Evolutionary conservation across 1,284 basidiomycete genomes (phyloP).

Genomic region (Puccinia horiana): DNA sequence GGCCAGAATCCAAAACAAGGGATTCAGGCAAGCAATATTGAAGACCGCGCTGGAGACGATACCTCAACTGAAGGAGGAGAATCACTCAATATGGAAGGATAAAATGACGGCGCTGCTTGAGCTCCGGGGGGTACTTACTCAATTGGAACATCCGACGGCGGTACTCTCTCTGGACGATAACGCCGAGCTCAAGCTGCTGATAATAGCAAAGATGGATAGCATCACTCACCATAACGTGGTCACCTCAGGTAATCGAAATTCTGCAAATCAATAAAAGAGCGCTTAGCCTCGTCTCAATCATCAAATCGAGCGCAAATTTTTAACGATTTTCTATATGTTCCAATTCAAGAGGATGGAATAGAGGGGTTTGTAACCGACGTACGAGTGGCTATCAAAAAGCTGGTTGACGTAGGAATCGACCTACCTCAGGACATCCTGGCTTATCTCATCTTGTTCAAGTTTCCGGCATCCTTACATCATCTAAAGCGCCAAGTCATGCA

Average conservation of each 20-base stretch:
- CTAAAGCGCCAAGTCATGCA: not conserved
- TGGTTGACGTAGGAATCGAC: not conserved
- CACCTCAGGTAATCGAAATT: not conserved
- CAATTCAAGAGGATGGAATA: not conserved
- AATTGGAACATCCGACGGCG: not conserved
- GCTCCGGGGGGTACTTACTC: not conserved
- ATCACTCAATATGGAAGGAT: not conserved
- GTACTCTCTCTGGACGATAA: not conserved
- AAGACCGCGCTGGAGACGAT: not conserved
- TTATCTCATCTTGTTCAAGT: not conserved
- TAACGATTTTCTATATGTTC: not conserved
- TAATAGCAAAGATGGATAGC: not conserved
- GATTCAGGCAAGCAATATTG: not conserved
- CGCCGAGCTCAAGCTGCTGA: not conserved
- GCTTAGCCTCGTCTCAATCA: not conserved
- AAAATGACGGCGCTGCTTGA: not conserved
- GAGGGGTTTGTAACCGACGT: not conserved
- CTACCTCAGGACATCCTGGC: too few relatives aligned
- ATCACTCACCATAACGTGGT: not conserved
- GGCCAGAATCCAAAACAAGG: not conserved
- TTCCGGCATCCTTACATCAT: not conserved
- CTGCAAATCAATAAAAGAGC: not conserved
- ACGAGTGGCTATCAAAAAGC: not conserved
- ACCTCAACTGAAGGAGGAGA: not conserved
- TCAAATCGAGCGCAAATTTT: not conserved